A percentile compares a stretch with the other conserved stretches of the same genome.
Evolutionary conservation across 2,329 filamentous ascomycete species (phyloP).

Genomic region (Verticillium klebahnii): DNA sequence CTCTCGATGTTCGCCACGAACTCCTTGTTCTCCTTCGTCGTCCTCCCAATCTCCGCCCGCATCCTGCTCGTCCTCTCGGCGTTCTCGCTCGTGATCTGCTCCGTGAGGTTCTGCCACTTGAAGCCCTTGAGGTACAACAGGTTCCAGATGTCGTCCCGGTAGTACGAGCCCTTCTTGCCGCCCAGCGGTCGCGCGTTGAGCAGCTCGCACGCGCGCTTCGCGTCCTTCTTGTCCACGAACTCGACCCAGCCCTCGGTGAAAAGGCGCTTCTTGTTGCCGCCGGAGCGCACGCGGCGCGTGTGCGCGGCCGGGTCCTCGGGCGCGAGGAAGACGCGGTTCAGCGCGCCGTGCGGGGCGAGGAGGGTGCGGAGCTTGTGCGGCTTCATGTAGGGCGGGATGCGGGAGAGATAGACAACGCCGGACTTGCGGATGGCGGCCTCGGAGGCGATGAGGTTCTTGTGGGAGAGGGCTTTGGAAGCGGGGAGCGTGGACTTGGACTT

Average conservation of each 20-base stretch:
- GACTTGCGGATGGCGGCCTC: conserved; percentile 65
- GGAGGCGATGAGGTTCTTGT: conserved; percentile 64
- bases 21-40: conserved; percentile 73
- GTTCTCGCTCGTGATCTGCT: conserved; percentile 77
- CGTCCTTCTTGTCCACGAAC: conserved; percentile 70
- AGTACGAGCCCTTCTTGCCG: conserved; percentile 78
- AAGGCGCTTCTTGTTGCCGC: conserved; percentile 79
- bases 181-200: conserved; percentile 76
- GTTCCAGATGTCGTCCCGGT: conserved; percentile 85
- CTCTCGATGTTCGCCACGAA: conserved; percentile 76
- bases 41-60: conserved; percentile 71
- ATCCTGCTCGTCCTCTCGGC: conserved; percentile 72
- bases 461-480: conserved; percentile 51
- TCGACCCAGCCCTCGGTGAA: conserved; percentile 87
- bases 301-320: conserved; percentile 68
- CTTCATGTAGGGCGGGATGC: conserved; percentile 86
- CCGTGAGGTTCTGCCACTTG: conserved; percentile 73
- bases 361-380: conserved; percentile 71
- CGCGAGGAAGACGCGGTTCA: conserved; percentile 75
- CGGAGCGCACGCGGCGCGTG: conserved; percentile 60
- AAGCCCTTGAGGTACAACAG: conserved; percentile 77
- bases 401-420: conserved; percentile 78
- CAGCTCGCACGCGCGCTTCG: conserved; percentile 69
- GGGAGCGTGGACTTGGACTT: conserved; percentile 24
- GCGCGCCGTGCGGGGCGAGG: conserved; percentile 67